phyloP scores from a whole-genome alignment of 345 rosid species.

The Barbarea vulgaris region DNA sequence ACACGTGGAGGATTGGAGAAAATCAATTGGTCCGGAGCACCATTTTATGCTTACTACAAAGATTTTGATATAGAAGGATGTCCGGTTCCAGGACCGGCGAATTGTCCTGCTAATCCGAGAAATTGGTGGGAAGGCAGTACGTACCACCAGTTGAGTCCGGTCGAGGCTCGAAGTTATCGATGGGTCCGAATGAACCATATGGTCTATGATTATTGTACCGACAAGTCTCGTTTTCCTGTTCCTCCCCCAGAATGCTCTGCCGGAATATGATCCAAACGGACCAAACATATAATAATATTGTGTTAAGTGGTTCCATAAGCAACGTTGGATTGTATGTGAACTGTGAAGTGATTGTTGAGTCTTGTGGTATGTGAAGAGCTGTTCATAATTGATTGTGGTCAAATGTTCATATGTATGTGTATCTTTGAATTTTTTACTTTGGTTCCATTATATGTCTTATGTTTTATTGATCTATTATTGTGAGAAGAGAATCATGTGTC shows the following conservation, averaged over 20 bases:
- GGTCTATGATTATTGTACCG: conserved; percentile 85
- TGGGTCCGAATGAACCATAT: conserved; percentile 96
- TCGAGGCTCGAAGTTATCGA: conserved; percentile 72
- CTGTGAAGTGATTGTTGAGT: conserved; percentile 12
- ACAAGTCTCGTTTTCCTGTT: conserved; percentile 68
- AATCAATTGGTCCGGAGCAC: conserved; percentile 86
- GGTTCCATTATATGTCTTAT: not conserved
- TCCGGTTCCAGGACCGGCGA: conserved; percentile 68
- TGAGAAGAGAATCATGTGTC: not conserved
- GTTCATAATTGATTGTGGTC: conserved; percentile 8
- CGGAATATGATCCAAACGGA: conserved; percentile 49
- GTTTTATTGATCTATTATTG: not conserved
- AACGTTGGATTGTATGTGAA: conserved; percentile 14
- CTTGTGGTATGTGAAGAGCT: conserved; percentile 9
- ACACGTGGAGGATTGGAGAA: conserved; percentile 93
- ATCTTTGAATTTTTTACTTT: conserved; percentile 9
- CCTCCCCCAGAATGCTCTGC: conserved; percentile 80
- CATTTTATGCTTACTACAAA: conserved; percentile 77
- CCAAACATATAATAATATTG: too few relatives aligned
- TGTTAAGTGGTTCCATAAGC: not conserved
- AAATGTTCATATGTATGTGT: conserved; percentile 14
- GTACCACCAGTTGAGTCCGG: conserved; percentile 59
- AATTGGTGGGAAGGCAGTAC: conserved; percentile 84
- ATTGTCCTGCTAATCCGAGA: conserved; percentile 55
- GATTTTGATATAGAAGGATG: conserved; percentile 94